phyloP scores from a whole-genome alignment of 495 filamentous ascomycete genomes.

The Talaromyces liani region DNA sequence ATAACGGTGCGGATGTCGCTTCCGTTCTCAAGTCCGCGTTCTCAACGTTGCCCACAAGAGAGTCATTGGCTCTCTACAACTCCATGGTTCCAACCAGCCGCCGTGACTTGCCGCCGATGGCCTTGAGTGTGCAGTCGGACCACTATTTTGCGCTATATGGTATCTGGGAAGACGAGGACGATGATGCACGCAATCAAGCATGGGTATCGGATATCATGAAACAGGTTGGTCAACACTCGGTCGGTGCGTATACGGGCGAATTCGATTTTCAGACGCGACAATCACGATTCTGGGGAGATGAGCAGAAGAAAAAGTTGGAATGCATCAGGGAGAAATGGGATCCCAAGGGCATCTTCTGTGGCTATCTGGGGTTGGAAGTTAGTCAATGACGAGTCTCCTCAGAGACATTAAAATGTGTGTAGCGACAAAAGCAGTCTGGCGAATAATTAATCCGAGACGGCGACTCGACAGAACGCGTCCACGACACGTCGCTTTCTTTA shows the following conservation, averaged over 20 bases:
- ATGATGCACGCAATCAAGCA: constrained; percentile 28
- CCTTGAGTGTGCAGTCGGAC: constrained; percentile 42
- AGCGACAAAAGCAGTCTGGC: background rate
- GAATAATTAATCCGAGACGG: background rate
- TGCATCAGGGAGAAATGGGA: constrained; percentile 38
- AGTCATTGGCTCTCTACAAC: constrained; percentile 39
- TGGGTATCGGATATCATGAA: constrained; percentile 38
- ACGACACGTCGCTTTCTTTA: background rate
- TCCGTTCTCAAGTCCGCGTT: constrained; percentile 35
- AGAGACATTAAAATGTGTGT: too few species aligned
- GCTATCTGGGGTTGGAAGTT: constrained; percentile 34
- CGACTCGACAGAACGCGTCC: background rate
- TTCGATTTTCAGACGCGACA: constrained; percentile 38
- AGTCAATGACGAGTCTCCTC: background rate
- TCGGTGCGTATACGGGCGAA: constrained; percentile 46
- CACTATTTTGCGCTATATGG: constrained; percentile 49
- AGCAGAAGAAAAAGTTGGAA: constrained; percentile 23
- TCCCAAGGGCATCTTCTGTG: constrained; percentile 30
- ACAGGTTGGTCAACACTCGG: constrained; percentile 23
- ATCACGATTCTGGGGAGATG: constrained; percentile 38
- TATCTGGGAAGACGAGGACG: constrained; percentile 38
- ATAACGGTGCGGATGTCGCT: constrained; percentile 33
- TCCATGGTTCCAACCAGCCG: constrained; percentile 39
- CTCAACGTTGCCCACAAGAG: constrained; percentile 29
- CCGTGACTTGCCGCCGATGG: constrained; percentile 36